Conservation (phyloP, 148 eudicot species). For the Vaccinium vitisidaea region DNA sequence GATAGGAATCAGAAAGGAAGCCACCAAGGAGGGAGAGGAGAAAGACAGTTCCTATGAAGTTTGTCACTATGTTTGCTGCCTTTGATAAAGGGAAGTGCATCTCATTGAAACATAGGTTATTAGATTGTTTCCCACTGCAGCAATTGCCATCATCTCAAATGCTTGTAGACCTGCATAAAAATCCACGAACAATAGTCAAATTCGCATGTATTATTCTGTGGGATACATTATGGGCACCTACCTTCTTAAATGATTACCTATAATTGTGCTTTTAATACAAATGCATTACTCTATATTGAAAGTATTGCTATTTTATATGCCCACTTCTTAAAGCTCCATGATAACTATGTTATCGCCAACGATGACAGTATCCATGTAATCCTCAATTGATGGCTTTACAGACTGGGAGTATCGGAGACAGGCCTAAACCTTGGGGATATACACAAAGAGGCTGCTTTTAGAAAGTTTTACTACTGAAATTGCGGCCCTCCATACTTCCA, state of each 20-base stretch:
- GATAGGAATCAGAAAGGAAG: constrained; percentile 52
- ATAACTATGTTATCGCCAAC: background rate
- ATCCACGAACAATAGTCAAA: background rate
- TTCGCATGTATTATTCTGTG: background rate
- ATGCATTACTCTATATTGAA: background rate
- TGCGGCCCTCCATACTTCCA: background rate
- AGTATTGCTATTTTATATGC: background rate
- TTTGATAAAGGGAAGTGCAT: constrained; percentile 49
- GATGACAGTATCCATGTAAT: background rate
- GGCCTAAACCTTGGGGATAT: background rate
- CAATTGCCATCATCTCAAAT: constrained; percentile 56
- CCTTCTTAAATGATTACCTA: constrained; percentile 1
- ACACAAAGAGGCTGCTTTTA: background rate
- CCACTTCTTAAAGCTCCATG: background rate
- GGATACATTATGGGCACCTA: background rate
- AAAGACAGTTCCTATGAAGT: constrained; percentile 50
- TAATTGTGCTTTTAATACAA: background rate
- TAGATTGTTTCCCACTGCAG: constrained; percentile 49
- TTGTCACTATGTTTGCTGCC: constrained; percentile 47
- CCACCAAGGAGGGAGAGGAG: constrained; percentile 55
- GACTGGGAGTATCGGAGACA: background rate
- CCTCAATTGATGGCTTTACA: background rate
- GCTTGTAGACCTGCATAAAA: constrained; percentile 39
- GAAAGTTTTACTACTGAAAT: background rate
- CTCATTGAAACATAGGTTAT: constrained; percentile 49